These are phyloP conservation scores for Grigorovia jiainica DNA, from an alignment of 805 yeast species.

Conservation along the genomic window DNA sequence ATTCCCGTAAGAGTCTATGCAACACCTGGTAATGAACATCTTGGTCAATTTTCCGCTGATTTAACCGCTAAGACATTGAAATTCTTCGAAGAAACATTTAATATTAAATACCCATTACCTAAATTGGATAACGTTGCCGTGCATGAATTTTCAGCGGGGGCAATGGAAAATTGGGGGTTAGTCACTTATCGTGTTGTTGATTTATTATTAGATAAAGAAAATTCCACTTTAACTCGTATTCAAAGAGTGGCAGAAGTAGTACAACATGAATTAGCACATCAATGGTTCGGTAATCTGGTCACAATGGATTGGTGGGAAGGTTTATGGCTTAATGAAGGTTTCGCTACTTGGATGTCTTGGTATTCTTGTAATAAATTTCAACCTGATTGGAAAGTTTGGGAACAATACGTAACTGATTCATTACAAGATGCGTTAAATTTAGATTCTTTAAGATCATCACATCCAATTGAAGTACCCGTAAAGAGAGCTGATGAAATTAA, in stretches of 20 bases:
- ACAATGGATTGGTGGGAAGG: conserved; percentile 94
- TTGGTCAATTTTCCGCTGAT: conserved; percentile 65
- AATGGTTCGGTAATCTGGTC: conserved; percentile 85
- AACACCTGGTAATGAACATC: conserved; percentile 64
- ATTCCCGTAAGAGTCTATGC: conserved; percentile 76
- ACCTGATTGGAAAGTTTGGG: conserved; percentile 86
- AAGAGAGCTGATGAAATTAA: conserved; percentile 69
- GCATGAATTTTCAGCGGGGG: conserved; percentile 79
- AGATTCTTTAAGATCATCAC: conserved; percentile 75
- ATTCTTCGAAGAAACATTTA: conserved; percentile 65
- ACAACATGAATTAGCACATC: conserved; percentile 84
- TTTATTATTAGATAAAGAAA: conserved; percentile 59
- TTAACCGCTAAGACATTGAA: conserved; percentile 66
- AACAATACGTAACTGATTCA: conserved; percentile 67
- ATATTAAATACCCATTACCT: conserved; percentile 69
- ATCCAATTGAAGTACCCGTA: conserved; percentile 79
- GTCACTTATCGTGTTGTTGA: conserved; percentile 74
- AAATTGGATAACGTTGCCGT: conserved; percentile 76
- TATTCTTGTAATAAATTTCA: conserved; percentile 64
- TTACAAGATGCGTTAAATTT: conserved; percentile 65
- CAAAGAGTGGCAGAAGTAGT: conserved; percentile 79
- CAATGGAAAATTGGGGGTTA: conserved; percentile 83
- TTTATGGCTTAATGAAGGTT: conserved; percentile 81
- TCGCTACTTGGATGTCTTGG: conserved; percentile 90
- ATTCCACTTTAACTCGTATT: conserved; percentile 53